These are phyloP conservation scores for Aspergillus ochraceus DNA, from an alignment of 2,329 filamentous ascomycete species.

Conservation along the genomic window DNA sequence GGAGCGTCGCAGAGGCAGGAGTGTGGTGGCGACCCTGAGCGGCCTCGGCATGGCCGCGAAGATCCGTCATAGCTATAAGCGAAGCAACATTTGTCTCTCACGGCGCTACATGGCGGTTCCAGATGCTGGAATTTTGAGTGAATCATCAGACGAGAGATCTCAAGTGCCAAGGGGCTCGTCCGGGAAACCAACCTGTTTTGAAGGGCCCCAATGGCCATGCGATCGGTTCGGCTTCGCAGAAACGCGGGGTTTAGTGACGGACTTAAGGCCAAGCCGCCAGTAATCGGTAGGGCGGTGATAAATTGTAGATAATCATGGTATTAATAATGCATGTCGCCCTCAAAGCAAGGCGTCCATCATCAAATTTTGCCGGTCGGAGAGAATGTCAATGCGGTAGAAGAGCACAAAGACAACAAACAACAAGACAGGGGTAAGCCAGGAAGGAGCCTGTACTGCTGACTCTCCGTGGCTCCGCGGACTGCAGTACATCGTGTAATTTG, in stretches of 20 bases:
- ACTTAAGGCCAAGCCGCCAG: background rate
- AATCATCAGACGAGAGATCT: background rate
- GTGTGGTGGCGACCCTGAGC: background rate
- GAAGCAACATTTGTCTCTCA: background rate
- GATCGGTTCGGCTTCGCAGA: background rate
- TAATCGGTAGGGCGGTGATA: background rate
- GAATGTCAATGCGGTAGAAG: background rate
- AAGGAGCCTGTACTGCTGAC: background rate
- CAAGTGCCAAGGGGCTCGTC: background rate
- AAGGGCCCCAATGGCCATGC: background rate
- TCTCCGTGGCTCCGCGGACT: background rate
- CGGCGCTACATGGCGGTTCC: background rate
- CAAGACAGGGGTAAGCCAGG: too few species aligned
- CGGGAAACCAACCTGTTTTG: background rate
- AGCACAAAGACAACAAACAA: background rate
- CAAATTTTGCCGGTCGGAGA: background rate
- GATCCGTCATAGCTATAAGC: constrained; percentile 4
- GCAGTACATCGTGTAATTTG: too few species aligned
- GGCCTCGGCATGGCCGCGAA: background rate
- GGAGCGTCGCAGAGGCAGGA: constrained; percentile 13
- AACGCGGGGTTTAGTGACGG: background rate
- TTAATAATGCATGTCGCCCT: background rate
- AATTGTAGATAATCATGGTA: background rate
- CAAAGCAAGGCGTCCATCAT: background rate
- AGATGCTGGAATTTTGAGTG: background rate